These are phyloP conservation scores for Wickerhamiella sergipiensis DNA, from an alignment of 805 yeast species.

Conservation along the genomic window DNA sequence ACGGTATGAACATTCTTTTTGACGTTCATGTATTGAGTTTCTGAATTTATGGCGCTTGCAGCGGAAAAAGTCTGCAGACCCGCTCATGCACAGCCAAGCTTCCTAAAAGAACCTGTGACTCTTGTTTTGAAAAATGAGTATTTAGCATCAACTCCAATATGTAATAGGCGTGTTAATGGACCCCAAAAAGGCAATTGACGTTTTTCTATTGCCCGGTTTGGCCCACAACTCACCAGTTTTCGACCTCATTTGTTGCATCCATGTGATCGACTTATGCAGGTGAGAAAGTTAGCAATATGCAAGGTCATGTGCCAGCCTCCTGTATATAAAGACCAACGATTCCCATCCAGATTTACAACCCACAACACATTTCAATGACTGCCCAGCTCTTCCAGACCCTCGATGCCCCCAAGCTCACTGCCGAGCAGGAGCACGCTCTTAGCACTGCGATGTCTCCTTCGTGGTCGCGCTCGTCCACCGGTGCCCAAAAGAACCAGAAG, in stretches of 20 bases:
- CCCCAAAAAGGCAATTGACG: background rate
- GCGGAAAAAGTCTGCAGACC: background rate
- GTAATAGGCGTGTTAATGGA: background rate
- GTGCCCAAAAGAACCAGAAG: background rate
- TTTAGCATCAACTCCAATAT: background rate
- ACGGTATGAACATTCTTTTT: background rate
- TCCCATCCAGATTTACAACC: too few species aligned
- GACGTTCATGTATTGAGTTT: background rate
- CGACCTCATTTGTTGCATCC: background rate
- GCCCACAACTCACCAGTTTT: background rate
- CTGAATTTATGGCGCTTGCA: background rate
- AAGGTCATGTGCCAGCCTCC: background rate
- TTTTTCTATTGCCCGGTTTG: background rate
- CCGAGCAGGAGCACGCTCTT: constrained; percentile 1
- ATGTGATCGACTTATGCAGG: background rate
- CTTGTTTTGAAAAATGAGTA: background rate
- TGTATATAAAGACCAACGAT: background rate
- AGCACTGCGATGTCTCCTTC: constrained; percentile 1
- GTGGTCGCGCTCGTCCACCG: constrained; percentile 1
- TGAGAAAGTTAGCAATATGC: background rate
- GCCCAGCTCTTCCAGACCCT: constrained; percentile 2
- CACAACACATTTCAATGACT: background rate
- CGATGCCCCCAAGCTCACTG: background rate
- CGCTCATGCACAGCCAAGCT: background rate
- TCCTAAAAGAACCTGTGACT: background rate